Base-by-base conservation (phyloP, 371 early-diverging fungal genomes). In the Dinochytrium kinnereticum region DNA sequence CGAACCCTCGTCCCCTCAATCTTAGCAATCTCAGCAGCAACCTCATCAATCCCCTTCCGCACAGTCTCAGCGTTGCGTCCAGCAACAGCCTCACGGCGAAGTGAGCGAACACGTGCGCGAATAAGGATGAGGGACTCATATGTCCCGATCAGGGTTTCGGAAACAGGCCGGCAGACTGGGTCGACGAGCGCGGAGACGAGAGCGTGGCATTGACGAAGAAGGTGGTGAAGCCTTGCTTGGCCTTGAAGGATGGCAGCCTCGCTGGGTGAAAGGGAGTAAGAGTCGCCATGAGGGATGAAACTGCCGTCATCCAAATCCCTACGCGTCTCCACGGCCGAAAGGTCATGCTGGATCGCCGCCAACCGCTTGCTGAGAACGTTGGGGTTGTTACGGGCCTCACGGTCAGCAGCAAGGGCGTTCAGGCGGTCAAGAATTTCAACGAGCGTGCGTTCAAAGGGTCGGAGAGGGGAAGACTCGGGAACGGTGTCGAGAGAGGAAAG, bases 51-150 rank as follows among this genome's bases (percentile, higher is more conserved):
- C 26, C 31, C n/a, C 50, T 51, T 39, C 15, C 66, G 38, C 13
- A 64, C 69, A 2, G 19, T n/a, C 3, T 40, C 26, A 1, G 68
- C 51, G 33, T 61, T 31, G 59, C 59, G 38, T 24, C 51, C 69
- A 13, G 69, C 5, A 30, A 33, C 5, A 0, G 66, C 69, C 17
- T 44, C 51, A 1, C 40, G 30, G 7, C 77, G 40, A 19, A 76
- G 26, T 44, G 61, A 33, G 31, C 70, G 67, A 1, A 76, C 51
- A 5, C n/a, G 28, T 37, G 77, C 44, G 21, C 72, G 69, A 34
- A 40, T 40, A 51, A 66, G 66, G 19, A 73, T 26, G 33, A 77
- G 74, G n/a, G 61, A 37, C 64, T 77, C 78, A 44, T 77, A 77
- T 28, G 74, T 77, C 15, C 59, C 21, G 1, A 74, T 36, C 7